Evolutionary conservation across 805 yeast genomes (phyloP).

Genomic region (Cyberlindnera euphorbiae): DNA sequence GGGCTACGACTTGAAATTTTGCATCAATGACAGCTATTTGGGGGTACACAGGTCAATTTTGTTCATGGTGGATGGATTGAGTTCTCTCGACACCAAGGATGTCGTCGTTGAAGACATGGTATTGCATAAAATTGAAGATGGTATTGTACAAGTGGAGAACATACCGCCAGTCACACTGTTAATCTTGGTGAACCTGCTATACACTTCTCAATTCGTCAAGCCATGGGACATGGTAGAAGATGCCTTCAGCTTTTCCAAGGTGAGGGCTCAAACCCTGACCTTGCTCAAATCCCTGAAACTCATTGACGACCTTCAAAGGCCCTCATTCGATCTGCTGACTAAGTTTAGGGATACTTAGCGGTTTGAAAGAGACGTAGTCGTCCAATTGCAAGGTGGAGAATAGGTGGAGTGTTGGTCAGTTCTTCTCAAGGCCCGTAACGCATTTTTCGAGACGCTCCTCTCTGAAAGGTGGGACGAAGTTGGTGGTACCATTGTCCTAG

Average conservation of each 20-base stretch:
- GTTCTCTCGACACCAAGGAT: constrained; percentile 31
- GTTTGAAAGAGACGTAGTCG: constrained; percentile 34
- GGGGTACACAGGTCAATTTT: constrained; percentile 25
- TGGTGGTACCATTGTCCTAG: constrained; percentile 21
- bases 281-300: constrained; percentile 13
- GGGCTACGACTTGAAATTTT: constrained; percentile 34
- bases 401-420: constrained; percentile 40
- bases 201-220: constrained; percentile 41
- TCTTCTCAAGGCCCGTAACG: constrained; percentile 52
- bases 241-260: background rate
- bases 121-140: constrained; percentile 10
- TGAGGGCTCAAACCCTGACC: constrained; percentile 9
- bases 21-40: constrained; percentile 26
- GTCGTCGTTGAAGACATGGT: constrained; percentile 14
- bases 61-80: constrained; percentile 7
- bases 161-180: constrained; percentile 25
- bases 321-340: background rate
- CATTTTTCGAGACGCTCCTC: constrained; percentile 57
- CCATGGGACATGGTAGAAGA: constrained; percentile 38
- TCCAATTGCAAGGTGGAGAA: constrained; percentile 46
- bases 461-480: constrained; percentile 48
- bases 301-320: constrained; percentile 15
- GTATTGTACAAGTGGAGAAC: constrained; percentile 22
- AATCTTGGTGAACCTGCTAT: constrained; percentile 43
- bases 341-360: constrained; percentile 7